phyloP scores from a whole-genome alignment of 2,329 filamentous ascomycete genomes.

The Ascochyta clinopodiicola region DNA sequence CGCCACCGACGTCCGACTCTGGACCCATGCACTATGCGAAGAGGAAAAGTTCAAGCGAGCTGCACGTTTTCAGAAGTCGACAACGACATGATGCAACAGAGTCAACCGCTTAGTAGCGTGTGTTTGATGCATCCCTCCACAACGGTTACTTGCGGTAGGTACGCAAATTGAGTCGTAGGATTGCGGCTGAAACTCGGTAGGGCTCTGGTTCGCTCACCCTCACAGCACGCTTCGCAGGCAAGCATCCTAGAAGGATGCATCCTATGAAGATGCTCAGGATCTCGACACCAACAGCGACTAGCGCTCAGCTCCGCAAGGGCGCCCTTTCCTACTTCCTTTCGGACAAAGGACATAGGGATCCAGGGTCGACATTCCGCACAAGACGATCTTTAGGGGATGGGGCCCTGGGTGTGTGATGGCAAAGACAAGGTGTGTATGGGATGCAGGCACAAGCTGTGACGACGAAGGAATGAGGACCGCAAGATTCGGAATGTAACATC shows the following conservation, averaged over 20 bases:
- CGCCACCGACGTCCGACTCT: not conserved
- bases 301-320: not conserved
- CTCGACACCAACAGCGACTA: not conserved
- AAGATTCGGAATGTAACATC: not conserved
- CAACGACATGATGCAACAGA: not conserved
- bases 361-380: not conserved
- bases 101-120: not conserved
- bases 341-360: not conserved
- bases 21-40: not conserved
- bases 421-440: not conserved
- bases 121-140: not conserved
- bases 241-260: not conserved
- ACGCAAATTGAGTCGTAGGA: not conserved
- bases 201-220: not conserved
- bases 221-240: not conserved
- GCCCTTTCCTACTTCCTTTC: constrained; percentile 1
- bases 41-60: not conserved
- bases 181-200: constrained; percentile 1
- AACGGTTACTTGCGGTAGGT: not conserved
- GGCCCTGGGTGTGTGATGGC: constrained; percentile 3
- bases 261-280: not conserved
- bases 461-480: not conserved
- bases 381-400: constrained; percentile 2
- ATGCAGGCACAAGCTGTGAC: not conserved
- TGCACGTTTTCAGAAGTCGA: not conserved